phyloP scores from a whole-genome alignment of 106 monocot genomes.

The Dioscorea dumetorum region DNA sequence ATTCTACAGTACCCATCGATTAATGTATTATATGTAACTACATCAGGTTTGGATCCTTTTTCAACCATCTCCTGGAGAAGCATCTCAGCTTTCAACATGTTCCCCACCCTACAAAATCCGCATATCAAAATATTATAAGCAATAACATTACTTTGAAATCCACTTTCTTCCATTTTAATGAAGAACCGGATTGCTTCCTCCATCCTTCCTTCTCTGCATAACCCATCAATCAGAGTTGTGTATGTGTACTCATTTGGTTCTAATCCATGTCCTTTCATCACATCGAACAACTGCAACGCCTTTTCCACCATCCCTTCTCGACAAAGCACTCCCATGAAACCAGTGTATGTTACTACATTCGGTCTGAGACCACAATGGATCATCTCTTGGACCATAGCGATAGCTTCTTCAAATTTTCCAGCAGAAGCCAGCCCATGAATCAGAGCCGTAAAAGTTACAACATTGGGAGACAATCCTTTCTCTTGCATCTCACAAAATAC shows the following conservation, averaged over 20 bases:
- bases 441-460: constrained; percentile 27
- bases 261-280: constrained; percentile 20
- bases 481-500: constrained; percentile 32
- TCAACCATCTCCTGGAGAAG: constrained; percentile 17
- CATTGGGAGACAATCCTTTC: constrained; percentile 28
- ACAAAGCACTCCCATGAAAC: constrained; percentile 23
- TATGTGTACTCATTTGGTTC: constrained; percentile 42
- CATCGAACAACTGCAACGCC: constrained; percentile 23
- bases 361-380: constrained; percentile 11
- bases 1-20: constrained; percentile 37
- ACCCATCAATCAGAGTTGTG: constrained; percentile 28
- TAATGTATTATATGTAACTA: constrained; percentile 33
- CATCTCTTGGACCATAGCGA: constrained; percentile 23
- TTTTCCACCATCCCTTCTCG: constrained; percentile 28
- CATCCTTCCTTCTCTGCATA: constrained; percentile 29
- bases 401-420: constrained; percentile 28
- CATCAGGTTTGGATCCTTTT: constrained; percentile 26
- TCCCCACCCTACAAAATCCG: constrained; percentile 33
- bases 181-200: constrained; percentile 29
- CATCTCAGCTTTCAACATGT: constrained; percentile 27
- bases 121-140: constrained; percentile 33
- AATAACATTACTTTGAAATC: constrained; percentile 13
- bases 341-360: constrained; percentile 44
- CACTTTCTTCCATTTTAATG: constrained; percentile 21
- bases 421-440: constrained; percentile 25